phyloP scores from a whole-genome alignment of 441 rosid genomes.

The Syzygium malaccense region DNA sequence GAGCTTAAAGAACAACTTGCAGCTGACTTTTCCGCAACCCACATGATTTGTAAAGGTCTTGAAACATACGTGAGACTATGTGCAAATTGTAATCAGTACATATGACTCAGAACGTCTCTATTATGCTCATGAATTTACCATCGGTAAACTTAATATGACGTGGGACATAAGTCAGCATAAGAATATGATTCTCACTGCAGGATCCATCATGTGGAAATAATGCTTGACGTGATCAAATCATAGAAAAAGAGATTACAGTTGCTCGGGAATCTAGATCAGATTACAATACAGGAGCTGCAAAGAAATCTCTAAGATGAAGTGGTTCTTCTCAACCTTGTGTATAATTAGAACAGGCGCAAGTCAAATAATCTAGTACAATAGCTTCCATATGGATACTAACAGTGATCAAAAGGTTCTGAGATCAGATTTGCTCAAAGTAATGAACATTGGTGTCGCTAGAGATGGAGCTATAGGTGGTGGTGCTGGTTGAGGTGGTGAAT shows the following conservation, averaged over 20 bases:
- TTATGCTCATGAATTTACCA: background rate
- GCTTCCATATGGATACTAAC: background rate
- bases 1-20: background rate
- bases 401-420: background rate
- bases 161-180: background rate
- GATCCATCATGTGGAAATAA: background rate
- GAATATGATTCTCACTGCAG: background rate
- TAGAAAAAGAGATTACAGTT: background rate
- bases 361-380: background rate
- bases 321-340: background rate
- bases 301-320: background rate
- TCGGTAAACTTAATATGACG: background rate
- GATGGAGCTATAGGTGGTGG: slow-evolving; percentile 1
- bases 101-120: background rate
- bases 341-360: background rate
- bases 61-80: background rate
- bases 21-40: background rate
- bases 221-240: background rate
- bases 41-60: background rate
- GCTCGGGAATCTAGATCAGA: background rate
- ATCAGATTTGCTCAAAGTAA: background rate
- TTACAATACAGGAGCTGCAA: background rate
- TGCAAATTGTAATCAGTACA: background rate
- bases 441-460: background rate
- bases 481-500: background rate